These are phyloP conservation scores for Sporothrix brasiliensis DNA, from an alignment of 2,329 filamentous ascomycete genomes.

Conservation along the genomic window DNA sequence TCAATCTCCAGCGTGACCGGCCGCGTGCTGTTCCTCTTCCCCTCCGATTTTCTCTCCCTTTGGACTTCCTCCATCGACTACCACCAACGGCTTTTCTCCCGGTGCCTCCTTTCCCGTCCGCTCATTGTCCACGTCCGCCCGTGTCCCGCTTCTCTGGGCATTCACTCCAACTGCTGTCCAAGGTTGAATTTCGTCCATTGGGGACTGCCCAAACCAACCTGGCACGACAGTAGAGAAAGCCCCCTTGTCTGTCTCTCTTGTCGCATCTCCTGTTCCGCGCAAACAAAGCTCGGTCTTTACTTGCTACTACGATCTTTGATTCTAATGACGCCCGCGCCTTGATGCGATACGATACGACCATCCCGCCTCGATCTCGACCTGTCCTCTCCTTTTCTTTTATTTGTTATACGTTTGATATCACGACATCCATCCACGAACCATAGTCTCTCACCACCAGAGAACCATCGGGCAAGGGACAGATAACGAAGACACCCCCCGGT, in stretches of 20 bases:
- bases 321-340: slow-evolving; percentile 28
- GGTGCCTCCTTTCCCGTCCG: slow-evolving; percentile 16
- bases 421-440: neutral
- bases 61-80: slow-evolving; percentile 7
- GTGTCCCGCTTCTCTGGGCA: slow-evolving; percentile 22
- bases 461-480: neutral
- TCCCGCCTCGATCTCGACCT: neutral
- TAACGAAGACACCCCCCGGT: too few species aligned
- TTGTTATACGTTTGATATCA: neutral
- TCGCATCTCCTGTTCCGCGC: slow-evolving; percentile 25
- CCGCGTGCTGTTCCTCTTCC: neutral
- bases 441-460: neutral
- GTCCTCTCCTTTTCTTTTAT: neutral
- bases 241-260: neutral
- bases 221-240: neutral
- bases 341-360: slow-evolving; percentile 2
- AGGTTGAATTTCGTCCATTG: slow-evolving; percentile 16
- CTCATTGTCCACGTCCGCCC: neutral
- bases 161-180: slow-evolving; percentile 14
- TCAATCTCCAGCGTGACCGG: slow-evolving; percentile 8
- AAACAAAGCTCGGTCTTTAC: slow-evolving; percentile 30
- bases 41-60: neutral
- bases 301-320: slow-evolving; percentile 19
- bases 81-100: slow-evolving; percentile 4
- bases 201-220: neutral